These are phyloP conservation scores for Cryphonectria radicalis DNA, from an alignment of 2,329 filamentous ascomycete species.

Conservation along the genomic window DNA sequence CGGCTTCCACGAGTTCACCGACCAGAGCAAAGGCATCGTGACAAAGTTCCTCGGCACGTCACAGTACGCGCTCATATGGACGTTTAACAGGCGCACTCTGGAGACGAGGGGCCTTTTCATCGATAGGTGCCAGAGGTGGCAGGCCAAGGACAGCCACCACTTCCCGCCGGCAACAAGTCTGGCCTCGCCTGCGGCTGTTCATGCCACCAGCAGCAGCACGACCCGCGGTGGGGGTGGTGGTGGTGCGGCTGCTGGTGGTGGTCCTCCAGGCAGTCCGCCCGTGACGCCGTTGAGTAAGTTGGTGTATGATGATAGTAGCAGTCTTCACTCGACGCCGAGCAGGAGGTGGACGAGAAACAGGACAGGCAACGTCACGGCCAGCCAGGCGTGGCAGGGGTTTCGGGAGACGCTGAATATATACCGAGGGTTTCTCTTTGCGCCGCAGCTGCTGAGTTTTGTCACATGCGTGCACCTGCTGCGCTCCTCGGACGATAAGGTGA, in stretches of 20 bases:
- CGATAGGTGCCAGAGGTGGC: constrained; percentile 29
- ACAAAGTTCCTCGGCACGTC: constrained; percentile 35
- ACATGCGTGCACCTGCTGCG: constrained; percentile 33
- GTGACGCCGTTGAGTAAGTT: constrained; percentile 1
- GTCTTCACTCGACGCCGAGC: constrained; percentile 11
- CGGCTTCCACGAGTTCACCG: constrained; percentile 35
- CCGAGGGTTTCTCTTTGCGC: constrained; percentile 30
- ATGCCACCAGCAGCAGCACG: neutral
- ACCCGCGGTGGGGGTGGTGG: no score
- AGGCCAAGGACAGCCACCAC: constrained; percentile 9
- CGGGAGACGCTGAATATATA: constrained; percentile 32
- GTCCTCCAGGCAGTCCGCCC: constrained; percentile 2
- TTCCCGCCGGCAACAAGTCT: neutral
- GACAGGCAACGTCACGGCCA: constrained; percentile 9
- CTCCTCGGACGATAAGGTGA: constrained; percentile 33
- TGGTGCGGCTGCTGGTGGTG: no score
- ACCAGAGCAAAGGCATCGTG: constrained; percentile 23
- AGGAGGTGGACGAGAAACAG: constrained; percentile 18
- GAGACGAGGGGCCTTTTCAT: constrained; percentile 33
- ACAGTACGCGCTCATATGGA: constrained; percentile 35
- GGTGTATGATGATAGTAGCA: neutral
- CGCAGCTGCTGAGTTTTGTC: constrained; percentile 34
- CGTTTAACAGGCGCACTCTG: constrained; percentile 30
- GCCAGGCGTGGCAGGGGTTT: constrained; percentile 31
- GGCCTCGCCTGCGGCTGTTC: neutral